Base-by-base conservation (phyloP, 108 stramenopile species). In the Cylindrotheca fusiformis region DNA sequence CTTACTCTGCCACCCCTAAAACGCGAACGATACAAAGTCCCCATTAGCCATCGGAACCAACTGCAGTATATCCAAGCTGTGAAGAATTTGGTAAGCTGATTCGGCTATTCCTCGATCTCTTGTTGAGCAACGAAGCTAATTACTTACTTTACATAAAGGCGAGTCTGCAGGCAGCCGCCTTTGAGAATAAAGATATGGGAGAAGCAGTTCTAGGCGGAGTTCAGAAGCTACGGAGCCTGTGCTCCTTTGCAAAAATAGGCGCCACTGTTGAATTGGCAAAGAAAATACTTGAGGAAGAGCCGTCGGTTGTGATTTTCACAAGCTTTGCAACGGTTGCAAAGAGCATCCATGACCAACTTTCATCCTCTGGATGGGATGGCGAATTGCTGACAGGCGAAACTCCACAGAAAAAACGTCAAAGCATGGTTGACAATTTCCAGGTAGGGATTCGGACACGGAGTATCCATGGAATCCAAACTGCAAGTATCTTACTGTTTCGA, bases 381-480 rank as follows among this genome's bases (percentile, higher is more conserved):
- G 71, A 80, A 18, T 32, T 87, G 19, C 65, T 92, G 22, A 87
- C 85, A 0, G 91, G 91, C 4, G 85, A 87, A 59, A 88, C 85
- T 0, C 77, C 80, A 4, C 24, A 74, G 0, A 63, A 80, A 50
- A 88, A 87, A 63, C 72, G 93, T 24, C 87, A 91, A 74, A 61
- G 31, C 1, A 67, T 88, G 72, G 89, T 94, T 18, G 87, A 91
- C 45, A 77, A 79, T 3, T 94, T 94, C 62, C 93, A 94, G 60
- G 52, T 60, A 21, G 22, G 58, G 21, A 17, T 48, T 19, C 12
- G 2, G 33, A 41, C 14, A 14, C 17, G 18, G 26, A 17, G 33
- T 20, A 10, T 45, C 14, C 12, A 45, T 12, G 44, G 17, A 17
- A 45, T 17, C 17, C 12, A 12, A 12, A 17, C 17, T 45, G 44